phyloP scores from a whole-genome alignment of 352 stramenopile genomes.

The Aphanomyces astaci region DNA sequence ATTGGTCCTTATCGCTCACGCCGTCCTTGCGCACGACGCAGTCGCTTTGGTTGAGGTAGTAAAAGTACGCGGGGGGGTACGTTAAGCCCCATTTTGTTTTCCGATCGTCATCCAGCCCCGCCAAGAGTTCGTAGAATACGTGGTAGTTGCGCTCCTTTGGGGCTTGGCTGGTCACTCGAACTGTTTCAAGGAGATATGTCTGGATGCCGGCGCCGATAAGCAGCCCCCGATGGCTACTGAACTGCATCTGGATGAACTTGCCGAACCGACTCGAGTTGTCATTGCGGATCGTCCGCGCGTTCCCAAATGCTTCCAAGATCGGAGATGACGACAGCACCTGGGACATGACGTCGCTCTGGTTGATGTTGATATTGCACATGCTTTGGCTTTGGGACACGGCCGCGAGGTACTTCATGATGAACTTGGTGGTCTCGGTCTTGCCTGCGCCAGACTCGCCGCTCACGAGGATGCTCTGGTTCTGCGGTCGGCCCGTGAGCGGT shows the following conservation, averaged over 20 bases:
- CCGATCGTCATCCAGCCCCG: constrained; percentile 48
- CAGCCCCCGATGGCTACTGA: constrained; percentile 47
- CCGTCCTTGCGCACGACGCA: constrained; percentile 79
- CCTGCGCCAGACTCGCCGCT: constrained; percentile 89
- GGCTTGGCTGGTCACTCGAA: constrained; percentile 89
- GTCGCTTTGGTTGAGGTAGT: constrained; percentile 86
- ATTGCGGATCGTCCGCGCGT: constrained; percentile 95
- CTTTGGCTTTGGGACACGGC: constrained; percentile 66
- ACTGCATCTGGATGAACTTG: constrained; percentile 97
- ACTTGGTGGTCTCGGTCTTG: constrained; percentile 97
- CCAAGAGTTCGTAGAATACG: constrained; percentile 94
- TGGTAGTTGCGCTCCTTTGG: constrained; percentile 93
- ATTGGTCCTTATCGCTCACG: constrained; percentile 87
- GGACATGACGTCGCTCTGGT: constrained; percentile 76
- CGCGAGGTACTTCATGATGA: constrained; percentile 93
- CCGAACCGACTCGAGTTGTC: constrained; percentile 96
- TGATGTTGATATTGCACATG: constrained; percentile 30
- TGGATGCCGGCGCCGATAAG: constrained; percentile 90
- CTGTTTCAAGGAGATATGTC: constrained; percentile 96
- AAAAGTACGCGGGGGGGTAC: constrained; percentile 59
- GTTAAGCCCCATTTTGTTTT: constrained; percentile 58
- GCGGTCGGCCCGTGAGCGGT: constrained; percentile 36
- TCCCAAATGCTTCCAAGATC: constrained; percentile 98
- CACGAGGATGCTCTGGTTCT: constrained; percentile 90
- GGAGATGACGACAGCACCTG: constrained; percentile 96